A percentile compares a stretch with the other conserved stretches of the same genome.
Conservation (phyloP, 257 asterid genomes). For the Forsythia viridissima region DNA sequence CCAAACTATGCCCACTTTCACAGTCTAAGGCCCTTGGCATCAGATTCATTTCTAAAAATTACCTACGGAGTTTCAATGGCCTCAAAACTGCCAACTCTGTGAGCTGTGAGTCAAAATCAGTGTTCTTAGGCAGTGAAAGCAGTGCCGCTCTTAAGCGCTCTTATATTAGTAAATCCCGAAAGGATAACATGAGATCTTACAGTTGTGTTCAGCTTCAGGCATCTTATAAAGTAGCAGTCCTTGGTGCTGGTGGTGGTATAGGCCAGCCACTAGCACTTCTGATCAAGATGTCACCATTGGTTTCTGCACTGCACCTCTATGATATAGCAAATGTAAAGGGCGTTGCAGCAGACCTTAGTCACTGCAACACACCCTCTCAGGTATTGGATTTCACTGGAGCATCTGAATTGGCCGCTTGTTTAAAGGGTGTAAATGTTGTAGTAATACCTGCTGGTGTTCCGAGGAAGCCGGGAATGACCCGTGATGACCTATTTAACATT, state of each 20-base stretch:
- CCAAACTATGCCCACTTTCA: conserved; percentile 1
- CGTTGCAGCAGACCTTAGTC: conserved; percentile 18
- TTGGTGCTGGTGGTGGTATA: conserved; percentile 19
- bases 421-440: conserved; percentile 25
- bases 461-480: conserved; percentile 43
- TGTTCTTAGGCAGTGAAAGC: conserved; percentile 7
- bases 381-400: conserved; percentile 22
- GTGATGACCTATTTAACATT: conserved; percentile 41
- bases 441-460: conserved; percentile 43
- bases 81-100: neutral
- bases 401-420: conserved; percentile 4
- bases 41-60: conserved; percentile 2
- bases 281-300: conserved; percentile 2
- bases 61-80: conserved; percentile 2
- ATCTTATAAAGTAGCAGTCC: conserved; percentile 7
- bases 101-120: conserved; percentile 5
- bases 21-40: conserved; percentile 13
- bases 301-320: conserved; percentile 7
- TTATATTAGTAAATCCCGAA: neutral
- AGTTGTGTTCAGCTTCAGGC: conserved; percentile 3
- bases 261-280: conserved; percentile 14
- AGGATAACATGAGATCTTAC: neutral
- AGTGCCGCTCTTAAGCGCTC: neutral
- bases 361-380: conserved; percentile 9
- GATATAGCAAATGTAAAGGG: conserved; percentile 22